Evolutionary conservation across 2,329 filamentous ascomycete genomes (phyloP).

Genomic region (Ceratocystis huliohia): DNA sequence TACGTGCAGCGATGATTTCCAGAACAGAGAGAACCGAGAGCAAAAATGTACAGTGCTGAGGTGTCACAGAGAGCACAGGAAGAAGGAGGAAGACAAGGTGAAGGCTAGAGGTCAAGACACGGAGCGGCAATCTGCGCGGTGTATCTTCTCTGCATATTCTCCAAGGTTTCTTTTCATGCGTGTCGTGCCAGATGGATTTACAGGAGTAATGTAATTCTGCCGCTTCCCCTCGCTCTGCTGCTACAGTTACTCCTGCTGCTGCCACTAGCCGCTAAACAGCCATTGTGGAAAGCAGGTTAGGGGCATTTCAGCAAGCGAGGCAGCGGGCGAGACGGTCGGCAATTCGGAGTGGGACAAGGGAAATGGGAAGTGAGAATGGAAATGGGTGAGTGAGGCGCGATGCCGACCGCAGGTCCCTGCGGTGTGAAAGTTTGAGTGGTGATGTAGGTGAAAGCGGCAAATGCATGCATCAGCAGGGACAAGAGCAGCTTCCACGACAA

Average conservation of each 20-base stretch:
- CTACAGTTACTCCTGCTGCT: no score
- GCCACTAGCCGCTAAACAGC: no score
- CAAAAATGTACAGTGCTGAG: background rate
- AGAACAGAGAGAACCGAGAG: background rate
- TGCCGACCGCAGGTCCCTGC: no score
- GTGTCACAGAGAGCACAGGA: background rate
- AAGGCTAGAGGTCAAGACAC: background rate
- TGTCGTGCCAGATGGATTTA: background rate
- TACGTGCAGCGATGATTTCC: background rate
- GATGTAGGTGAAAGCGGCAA: background rate
- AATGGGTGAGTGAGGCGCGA: background rate
- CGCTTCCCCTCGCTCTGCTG: no score
- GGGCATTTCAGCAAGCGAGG: background rate
- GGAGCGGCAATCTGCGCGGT: background rate
- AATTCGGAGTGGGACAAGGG: background rate
- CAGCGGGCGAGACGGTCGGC: background rate
- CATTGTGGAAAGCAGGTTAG: background rate
- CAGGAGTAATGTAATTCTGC: background rate
- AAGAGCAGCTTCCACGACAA: background rate
- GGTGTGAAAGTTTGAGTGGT: background rate
- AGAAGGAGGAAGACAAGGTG: background rate
- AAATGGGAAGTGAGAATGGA: background rate
- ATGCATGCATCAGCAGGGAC: background rate
- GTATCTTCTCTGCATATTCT: conserved; percentile 2
- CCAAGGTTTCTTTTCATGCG: background rate